These are phyloP conservation scores for Coniferiporia weirii DNA, from an alignment of 1,284 basidiomycete genomes.

Conservation along the genomic window DNA sequence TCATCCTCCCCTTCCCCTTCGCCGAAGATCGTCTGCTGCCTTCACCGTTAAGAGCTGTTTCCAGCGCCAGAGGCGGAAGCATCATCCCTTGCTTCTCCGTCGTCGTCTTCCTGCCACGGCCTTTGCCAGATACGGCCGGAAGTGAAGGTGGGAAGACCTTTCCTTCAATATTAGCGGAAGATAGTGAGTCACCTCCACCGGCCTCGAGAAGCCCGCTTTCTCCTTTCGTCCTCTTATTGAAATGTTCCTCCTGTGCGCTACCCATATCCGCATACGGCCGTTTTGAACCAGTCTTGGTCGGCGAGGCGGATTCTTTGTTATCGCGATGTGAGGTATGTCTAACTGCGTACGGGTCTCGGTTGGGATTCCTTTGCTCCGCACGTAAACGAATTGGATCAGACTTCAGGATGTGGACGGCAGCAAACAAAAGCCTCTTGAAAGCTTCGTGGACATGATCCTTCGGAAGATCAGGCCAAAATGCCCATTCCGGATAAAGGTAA, in stretches of 20 bases:
- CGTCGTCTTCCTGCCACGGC: no score
- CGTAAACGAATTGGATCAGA: neutral
- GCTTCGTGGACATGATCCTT: neutral
- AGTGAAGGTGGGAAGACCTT: no score
- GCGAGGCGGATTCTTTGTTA: neutral
- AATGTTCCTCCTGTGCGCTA: neutral
- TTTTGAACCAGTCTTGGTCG: neutral
- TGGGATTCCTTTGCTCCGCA: neutral
- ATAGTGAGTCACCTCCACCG: no score
- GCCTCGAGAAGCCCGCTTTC: no score
- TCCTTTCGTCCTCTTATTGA: neutral
- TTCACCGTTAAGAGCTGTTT: no score
- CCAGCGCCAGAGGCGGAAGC: no score
- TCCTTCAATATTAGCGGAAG: no score
- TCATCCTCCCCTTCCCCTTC: no score
- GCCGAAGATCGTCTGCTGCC: no score
- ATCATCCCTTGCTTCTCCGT: no score
- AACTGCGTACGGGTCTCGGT: neutral
- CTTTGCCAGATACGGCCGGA: no score
- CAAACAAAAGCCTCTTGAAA: neutral
- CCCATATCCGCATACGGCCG: neutral
- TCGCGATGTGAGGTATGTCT: neutral
- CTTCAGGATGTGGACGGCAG: neutral
- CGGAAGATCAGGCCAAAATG: neutral
- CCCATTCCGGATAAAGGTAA: neutral